Evolutionary conservation across 2,329 filamentous ascomycete species (phyloP), one percentile per base, ranked within the genome.

Genomic region (Verticillium nubilum): DNA sequence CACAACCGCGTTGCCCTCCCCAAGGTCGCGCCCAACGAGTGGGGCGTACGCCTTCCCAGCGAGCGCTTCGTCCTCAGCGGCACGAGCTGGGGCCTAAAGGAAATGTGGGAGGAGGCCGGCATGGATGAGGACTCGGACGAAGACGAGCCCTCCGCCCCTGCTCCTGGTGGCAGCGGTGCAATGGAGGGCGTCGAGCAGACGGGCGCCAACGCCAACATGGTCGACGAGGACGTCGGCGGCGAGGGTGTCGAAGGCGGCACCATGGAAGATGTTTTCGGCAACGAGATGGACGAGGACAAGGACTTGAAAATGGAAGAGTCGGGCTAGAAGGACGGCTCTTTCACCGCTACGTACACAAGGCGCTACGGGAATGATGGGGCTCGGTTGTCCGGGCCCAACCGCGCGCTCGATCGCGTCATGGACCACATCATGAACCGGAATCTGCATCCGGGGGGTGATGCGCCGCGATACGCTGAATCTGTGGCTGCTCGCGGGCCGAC

Each of bases 51-150:
- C 12, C 71, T 90, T 61, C 87, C 87, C 1, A 86, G 83, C 66
- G 87, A 90, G 74, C 81, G 86, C 59, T 90, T 89, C 66, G 86
- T 89, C 29, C 76, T 89, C 52, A 87, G 82, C 59, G 87, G 87
- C 17, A 79, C 84, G 57, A 81, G 83, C 62, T 90, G 87, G 87
- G 84, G 84, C 0, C 69, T 89, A 61, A 80, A 80, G 67, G 82
- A 87, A 29, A 76, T 82, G 26, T 87, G 85, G 81, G 80, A 79
- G 35, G 77, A 78, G 58, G 70, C 74, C 2, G 74, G 73, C 2
- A 75, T 69, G 52, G 74, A 69, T 26, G 74, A 67, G 1, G 73
- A 71, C n/a, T 78, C 76, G 2, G 80, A 75, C 4, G 78, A 76
- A 6, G 75, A 78, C 1, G 76, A 73, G 12, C 72, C 70, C 15